Conservation (phyloP, 306 rosid genomes). For the Ceratonia siliqua region DNA sequence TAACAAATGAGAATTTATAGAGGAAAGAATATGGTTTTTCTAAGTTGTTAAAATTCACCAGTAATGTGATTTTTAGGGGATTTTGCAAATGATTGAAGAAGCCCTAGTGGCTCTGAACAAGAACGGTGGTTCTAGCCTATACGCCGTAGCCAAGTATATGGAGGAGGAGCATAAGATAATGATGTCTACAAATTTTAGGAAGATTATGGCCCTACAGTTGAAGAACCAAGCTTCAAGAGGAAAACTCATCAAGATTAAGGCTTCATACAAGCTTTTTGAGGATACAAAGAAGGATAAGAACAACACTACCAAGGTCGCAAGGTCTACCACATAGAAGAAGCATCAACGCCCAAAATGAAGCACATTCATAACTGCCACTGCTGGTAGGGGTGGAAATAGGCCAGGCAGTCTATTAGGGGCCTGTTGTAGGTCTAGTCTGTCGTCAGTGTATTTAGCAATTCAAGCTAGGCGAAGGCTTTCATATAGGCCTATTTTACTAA, state of each 20-base stretch:
- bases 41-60: no score
- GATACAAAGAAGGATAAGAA: slow-evolving; percentile 36
- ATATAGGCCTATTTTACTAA: no score
- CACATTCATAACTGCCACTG: background rate
- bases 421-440: no score
- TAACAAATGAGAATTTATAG: no score
- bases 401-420: no score
- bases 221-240: slow-evolving; percentile 75
- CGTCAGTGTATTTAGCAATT: no score
- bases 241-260: slow-evolving; percentile 74
- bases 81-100: slow-evolving; percentile 80
- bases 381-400: no score
- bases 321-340: slow-evolving; percentile 34
- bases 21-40: no score
- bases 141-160: slow-evolving; percentile 90
- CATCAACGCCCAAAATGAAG: slow-evolving; percentile 27
- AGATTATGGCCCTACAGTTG: slow-evolving; percentile 67
- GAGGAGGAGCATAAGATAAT: slow-evolving; percentile 77
- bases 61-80: no score
- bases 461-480: no score
- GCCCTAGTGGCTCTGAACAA: slow-evolving; percentile 72
- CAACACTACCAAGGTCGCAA: background rate
- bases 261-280: slow-evolving; percentile 73
- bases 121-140: slow-evolving; percentile 80
- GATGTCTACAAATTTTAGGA: slow-evolving; percentile 76